phyloP scores from a whole-genome alignment of 495 filamentous ascomycete species.

The Neurospora sp. region DNA sequence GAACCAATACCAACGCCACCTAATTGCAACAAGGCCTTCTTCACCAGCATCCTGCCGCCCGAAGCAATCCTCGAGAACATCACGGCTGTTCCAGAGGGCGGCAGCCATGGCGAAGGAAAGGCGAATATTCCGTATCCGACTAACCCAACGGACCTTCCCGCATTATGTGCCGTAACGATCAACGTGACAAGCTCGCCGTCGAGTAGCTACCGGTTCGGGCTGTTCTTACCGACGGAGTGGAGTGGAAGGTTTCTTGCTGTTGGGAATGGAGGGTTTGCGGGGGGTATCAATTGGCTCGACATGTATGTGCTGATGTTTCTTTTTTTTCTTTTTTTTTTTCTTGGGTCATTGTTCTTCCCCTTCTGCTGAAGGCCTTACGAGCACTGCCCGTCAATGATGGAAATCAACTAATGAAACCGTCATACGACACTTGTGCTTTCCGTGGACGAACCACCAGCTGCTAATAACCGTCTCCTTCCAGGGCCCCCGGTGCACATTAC shows the following conservation, averaged over 20 bases:
- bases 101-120: conserved; percentile 25
- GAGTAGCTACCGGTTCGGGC: conserved; percentile 36
- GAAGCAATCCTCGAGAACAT: conserved; percentile 22
- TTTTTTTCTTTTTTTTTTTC: neutral
- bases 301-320: conserved; percentile 16
- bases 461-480: neutral
- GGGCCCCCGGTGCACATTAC: conserved; percentile 11
- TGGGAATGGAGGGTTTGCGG: conserved; percentile 38
- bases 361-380: neutral
- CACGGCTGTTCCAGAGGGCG: conserved; percentile 19
- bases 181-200: conserved; percentile 32
- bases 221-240: conserved; percentile 42
- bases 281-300: conserved; percentile 41
- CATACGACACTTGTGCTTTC: neutral
- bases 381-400: neutral
- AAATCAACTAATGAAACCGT: neutral
- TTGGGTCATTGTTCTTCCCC: neutral
- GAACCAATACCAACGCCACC: neutral
- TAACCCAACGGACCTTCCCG: conserved; percentile 35
- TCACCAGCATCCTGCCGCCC: conserved; percentile 15
- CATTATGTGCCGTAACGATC: conserved; percentile 38
- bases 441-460: neutral
- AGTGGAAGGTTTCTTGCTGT: conserved; percentile 31
- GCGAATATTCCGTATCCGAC: conserved; percentile 33
- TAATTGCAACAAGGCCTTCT: conserved; percentile 14